phyloP scores from a whole-genome alignment of 805 yeast species.

The Kluyveromyces siamensis region DNA sequence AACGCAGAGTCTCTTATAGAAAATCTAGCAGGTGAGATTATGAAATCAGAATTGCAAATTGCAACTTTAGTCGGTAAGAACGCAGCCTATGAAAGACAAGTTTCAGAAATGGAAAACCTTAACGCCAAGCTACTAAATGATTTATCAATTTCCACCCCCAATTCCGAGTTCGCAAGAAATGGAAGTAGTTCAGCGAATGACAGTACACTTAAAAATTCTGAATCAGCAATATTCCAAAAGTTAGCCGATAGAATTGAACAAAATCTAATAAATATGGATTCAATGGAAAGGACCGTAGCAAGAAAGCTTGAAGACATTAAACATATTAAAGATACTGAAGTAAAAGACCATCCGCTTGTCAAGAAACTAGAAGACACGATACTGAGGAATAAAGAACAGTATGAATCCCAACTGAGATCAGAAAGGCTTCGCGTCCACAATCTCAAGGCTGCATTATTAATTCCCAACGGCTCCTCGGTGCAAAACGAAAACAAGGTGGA shows the following conservation, averaged over 20 bases:
- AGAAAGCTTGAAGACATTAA: not conserved
- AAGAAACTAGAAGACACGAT: not conserved
- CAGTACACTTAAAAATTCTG: not conserved
- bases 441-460: constrained; percentile 1
- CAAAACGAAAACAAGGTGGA: not conserved
- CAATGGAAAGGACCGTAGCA: not conserved
- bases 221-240: not conserved
- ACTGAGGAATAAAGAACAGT: not conserved
- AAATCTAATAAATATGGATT: not conserved
- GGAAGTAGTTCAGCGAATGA: not conserved
- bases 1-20: not conserved
- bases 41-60: constrained; percentile 14
- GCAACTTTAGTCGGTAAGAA: constrained; percentile 12
- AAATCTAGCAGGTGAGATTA: constrained; percentile 12
- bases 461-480: not conserved
- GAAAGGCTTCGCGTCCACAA: not conserved
- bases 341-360: not conserved
- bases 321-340: not conserved
- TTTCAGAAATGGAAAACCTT: not conserved
- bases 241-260: not conserved
- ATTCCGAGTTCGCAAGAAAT: not conserved
- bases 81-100: constrained; percentile 5
- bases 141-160: not conserved
- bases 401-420: not conserved
- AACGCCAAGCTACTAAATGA: not conserved